Conservation (phyloP, 768 basidiomycete genomes). For the Mycena olivaceomarginata region DNA sequence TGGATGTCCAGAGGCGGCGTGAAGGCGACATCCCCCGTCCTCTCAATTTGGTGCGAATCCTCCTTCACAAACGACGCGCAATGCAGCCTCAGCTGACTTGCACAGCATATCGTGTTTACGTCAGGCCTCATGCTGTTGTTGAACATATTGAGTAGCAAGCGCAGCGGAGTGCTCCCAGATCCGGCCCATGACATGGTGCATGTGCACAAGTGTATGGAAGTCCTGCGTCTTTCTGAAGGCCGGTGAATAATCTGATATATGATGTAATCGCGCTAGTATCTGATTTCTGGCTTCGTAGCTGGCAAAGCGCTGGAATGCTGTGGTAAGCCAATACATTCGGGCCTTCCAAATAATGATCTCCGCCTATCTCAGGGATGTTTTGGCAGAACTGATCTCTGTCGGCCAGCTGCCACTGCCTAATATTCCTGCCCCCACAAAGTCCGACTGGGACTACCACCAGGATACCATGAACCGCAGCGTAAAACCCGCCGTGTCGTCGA, state of each 20-base stretch:
- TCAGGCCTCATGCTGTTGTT: conserved; percentile 75
- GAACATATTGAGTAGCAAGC: conserved; percentile 79
- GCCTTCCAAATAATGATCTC: conserved; percentile 42
- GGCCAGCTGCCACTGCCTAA: conserved; percentile 34
- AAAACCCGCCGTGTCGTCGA: neutral
- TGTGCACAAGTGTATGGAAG: conserved; percentile 75
- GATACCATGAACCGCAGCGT: neutral
- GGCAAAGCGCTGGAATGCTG: conserved; percentile 62
- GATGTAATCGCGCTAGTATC: neutral
- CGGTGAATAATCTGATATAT: conserved; percentile 49
- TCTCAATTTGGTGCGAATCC: neutral
- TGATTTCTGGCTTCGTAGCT: conserved; percentile 50
- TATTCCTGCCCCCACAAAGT: neutral
- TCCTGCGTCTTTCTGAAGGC: conserved; percentile 63
- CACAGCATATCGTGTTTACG: conserved; percentile 58
- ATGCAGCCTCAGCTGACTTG: neutral
- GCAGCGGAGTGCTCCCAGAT: conserved; percentile 66
- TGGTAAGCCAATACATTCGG: neutral
- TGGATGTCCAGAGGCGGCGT: conserved; percentile 63
- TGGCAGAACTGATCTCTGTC: conserved; percentile 46
- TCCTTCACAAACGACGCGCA: neutral
- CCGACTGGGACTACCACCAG: no score
- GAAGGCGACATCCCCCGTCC: neutral
- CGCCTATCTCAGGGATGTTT: conserved; percentile 34
- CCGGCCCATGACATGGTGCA: conserved; percentile 72